A percentile compares a stretch with the other conserved stretches of the same genome.
These are phyloP conservation scores for Scutellaria minor DNA, from an alignment of 257 asterid genomes.

Conservation along the genomic window DNA sequence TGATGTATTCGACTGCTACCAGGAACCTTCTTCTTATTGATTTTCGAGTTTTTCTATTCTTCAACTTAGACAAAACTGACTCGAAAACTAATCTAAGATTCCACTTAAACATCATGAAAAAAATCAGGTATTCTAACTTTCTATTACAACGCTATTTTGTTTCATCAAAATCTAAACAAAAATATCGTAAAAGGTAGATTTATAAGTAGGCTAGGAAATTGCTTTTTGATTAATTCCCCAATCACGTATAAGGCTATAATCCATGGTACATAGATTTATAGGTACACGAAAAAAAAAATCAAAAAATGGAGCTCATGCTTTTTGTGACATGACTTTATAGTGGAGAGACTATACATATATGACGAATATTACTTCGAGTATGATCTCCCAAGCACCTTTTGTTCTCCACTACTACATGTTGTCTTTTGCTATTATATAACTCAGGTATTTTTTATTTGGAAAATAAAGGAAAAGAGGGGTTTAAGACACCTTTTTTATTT, in stretches of 20 bases:
- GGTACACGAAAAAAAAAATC: neutral
- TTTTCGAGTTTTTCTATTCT: too few species aligned
- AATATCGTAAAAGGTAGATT: neutral
- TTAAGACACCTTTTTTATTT: neutral
- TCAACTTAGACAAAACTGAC: too few species aligned
- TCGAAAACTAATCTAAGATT: too few species aligned
- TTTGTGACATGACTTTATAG: neutral
- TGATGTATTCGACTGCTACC: too few species aligned
- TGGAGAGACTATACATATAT: neutral
- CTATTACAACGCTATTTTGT: too few species aligned
- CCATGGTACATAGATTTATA: too few species aligned
- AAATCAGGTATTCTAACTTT: too few species aligned
- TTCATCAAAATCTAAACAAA: too few species aligned
- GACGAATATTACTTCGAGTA: neutral
- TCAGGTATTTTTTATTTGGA: neutral
- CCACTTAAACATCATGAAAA: too few species aligned
- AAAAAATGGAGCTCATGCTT: neutral
- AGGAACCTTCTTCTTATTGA: too few species aligned
- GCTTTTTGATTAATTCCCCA: constrained; percentile 13
- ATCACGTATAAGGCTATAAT: neutral
- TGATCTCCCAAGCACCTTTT: neutral
- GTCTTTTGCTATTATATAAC: too few species aligned
- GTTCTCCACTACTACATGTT: constrained; percentile 4
- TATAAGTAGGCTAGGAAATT: constrained; percentile 5
- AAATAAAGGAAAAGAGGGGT: neutral